Base-by-base conservation (phyloP, 352 stramenopile species). In the Phytophthora ohioensis region DNA sequence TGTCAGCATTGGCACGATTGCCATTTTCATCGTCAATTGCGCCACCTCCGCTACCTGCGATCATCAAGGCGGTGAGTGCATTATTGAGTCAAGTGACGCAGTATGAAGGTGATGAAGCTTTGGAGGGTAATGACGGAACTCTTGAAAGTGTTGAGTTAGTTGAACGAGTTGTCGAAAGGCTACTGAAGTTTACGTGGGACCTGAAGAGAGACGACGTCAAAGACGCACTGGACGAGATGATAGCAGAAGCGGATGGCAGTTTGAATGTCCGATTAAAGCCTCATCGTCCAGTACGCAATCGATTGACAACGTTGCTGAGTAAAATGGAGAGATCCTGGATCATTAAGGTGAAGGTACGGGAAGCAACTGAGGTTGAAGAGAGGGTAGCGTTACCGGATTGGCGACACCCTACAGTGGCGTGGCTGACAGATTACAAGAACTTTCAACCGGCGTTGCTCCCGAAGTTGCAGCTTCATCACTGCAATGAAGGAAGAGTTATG, bases 121-220 rank as follows among this genome's bases (percentile, higher is more conserved):
- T 80, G 5, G 75, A 90, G 54, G 82, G 81, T 10, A 80, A 78
- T 30, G 70, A 84, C 21, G 61, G 34, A 3, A 82, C 81, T 10
- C 56, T 88, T 2, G 70, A 80, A 32, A 59, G 56, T 2, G 71
- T 81, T 2, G 78, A 91, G 69, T 48, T 88, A 27, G 72, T 86
- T n/a, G 74, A 83, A 36, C 46, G 71, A 45, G 70, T 78, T 30
- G 58, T 78, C 5, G 61, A 45, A 46, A 71, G 85, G 15, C 39
- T 92, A 43, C 59, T 86, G n/a, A 93, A 93, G 60, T 94, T 94
- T 63, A 82, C 78, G 47, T 97, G 88, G 90, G 53, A 81, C 11
- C 54, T 90, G 35, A 78, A 87, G 10, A 43, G 61, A 43, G 66
- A 73, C n/a, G 82, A 93, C 32, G 84, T 95, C 1, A 79, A 79